Percentiles rank a stretch among this genome's conserved stretches.
Conservation (phyloP, 495 filamentous ascomycete genomes). For the Penicillium coffeae region DNA sequence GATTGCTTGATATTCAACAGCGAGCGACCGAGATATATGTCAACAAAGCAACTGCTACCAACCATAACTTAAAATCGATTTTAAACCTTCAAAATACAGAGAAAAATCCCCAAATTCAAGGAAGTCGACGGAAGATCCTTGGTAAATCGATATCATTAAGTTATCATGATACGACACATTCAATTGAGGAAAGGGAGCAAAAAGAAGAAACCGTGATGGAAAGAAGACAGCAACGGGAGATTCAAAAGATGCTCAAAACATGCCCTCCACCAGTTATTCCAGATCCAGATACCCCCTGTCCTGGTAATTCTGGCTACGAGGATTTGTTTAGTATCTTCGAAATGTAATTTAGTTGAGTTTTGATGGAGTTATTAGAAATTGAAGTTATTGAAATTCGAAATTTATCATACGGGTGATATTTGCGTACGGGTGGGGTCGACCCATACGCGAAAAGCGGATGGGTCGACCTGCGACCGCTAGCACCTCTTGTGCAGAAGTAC, state of each 20-base stretch:
- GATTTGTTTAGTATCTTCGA: neutral
- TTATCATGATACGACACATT: neutral
- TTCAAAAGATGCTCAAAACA: neutral
- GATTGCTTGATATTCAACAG: neutral
- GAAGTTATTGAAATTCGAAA: neutral
- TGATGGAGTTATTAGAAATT: neutral
- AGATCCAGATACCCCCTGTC: neutral
- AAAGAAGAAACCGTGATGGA: neutral
- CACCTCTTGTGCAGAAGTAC: neutral
- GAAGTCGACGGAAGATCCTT: neutral
- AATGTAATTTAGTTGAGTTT: neutral
- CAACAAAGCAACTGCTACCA: neutral
- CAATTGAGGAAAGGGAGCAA: neutral
- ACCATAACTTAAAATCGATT: neutral
- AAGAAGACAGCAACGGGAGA: neutral
- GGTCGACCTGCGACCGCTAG: too few species aligned
- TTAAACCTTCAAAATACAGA: neutral
- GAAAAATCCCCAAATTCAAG: neutral
- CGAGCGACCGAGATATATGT: neutral
- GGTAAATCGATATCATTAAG: neutral
- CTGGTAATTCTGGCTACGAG: neutral
- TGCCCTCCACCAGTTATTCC: neutral
- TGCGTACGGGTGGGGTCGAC: neutral
- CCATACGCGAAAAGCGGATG: too few species aligned
- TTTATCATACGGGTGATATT: neutral